Evolutionary conservation across 2,329 filamentous ascomycete genomes (phyloP), one percentile per base, ranked within the genome.

Genomic region (Alternaria arborescens): DNA sequence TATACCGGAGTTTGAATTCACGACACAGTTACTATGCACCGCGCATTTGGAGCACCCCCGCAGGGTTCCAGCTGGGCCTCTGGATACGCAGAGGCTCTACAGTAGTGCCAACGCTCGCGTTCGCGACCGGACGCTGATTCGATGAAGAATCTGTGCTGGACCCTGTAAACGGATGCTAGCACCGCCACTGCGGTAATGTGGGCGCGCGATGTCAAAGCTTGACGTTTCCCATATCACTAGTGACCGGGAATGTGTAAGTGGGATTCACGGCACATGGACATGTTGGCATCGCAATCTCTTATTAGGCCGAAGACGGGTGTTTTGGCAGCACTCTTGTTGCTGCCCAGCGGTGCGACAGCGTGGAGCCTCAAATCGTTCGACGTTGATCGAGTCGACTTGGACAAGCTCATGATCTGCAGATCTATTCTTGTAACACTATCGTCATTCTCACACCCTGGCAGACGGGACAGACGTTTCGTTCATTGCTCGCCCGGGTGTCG

Each of bases 171-270:
- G 55, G 52, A 40, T 55, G 55, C 59, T 55, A 54, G 41, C 52
- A 44, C 58, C 67, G 65, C 64, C 65, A 67, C 65, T 26, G 28
- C 32, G 38, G 52, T 57, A 55, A 64, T 61, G 62, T 65, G 58
- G 56, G 32, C 41, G 58, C 52, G 26, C 41, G 26, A 46, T 36
- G 58, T 59, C 60, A 50, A 64, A 66, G 64, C 63, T 66, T 64
- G 46, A 59, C 26, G 24, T 58, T 60, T 55, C 44, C 66, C 67
- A 72, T 70, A 50, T 44, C 47, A 38, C 46, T 24, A 59, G 52
- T 28, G 55, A 61, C 41, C 60, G 54, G 62, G 43, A 62, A 61
- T 60, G 47, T 26, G 43, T 57, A 54, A 52, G 51, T 55, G 26
- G 46, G 22, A 57, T 60, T 65, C 64, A 34, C 32, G 32, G 24